Conservation (phyloP, 2,329 filamentous ascomycete genomes). For the Colletotrichum lupini region DNA sequence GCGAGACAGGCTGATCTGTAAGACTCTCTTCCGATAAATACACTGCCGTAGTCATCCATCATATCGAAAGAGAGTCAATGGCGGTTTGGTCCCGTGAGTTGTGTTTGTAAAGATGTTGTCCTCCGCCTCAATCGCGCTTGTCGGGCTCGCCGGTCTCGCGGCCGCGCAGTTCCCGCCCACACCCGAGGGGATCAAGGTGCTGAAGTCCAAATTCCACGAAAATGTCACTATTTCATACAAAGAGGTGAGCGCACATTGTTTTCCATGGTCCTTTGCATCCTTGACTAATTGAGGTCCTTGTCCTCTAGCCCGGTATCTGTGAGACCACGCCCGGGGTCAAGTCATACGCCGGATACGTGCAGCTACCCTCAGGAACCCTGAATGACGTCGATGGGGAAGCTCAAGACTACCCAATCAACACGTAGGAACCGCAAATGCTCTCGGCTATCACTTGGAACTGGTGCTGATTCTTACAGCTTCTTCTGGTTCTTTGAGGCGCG, state of each 20-base stretch:
- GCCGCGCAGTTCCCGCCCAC: slow-evolving; percentile 45
- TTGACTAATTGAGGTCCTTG: slow-evolving; percentile 31
- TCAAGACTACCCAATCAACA: slow-evolving; percentile 56
- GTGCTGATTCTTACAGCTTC: slow-evolving; percentile 29
- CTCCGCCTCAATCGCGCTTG: slow-evolving; percentile 31
- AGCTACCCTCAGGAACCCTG: slow-evolving; percentile 56
- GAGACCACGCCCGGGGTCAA: slow-evolving; percentile 68
- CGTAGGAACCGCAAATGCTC: slow-evolving; percentile 45
- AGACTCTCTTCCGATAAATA: neutral
- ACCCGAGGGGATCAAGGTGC: slow-evolving; percentile 53
- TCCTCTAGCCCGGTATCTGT: slow-evolving; percentile 63
- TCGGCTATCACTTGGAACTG: neutral
- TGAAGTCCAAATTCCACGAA: slow-evolving; percentile 68
- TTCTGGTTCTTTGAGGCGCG: slow-evolving; percentile 44
- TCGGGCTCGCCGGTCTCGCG: slow-evolving; percentile 37
- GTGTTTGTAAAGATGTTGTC: neutral
- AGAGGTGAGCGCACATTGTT: slow-evolving; percentile 47
- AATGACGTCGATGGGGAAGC: slow-evolving; percentile 56
- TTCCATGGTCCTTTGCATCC: neutral
- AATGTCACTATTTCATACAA: slow-evolving; percentile 73
- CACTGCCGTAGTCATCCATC: too few species aligned
- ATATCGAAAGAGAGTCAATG: too few species aligned
- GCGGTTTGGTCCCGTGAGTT: too few species aligned
- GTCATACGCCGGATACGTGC: slow-evolving; percentile 74
- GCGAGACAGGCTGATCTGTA: neutral